Base-by-base conservation (phyloP, 192 early-diverging fungal species). In the Polychytrium aggregatum region DNA sequence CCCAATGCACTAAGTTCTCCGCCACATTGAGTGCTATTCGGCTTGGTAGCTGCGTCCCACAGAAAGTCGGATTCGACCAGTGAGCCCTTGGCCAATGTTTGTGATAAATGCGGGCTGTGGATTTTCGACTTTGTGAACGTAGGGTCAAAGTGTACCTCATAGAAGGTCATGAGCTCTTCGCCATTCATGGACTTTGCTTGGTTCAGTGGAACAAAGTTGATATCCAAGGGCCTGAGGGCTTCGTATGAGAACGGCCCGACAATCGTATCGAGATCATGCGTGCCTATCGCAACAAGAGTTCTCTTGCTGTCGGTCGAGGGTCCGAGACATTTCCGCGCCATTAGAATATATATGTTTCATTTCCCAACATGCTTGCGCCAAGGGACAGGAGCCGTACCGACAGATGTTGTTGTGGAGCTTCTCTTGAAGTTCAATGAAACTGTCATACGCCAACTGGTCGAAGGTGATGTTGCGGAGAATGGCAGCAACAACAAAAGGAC, bases 351-450 rank as follows among this genome's bases (percentile, higher is more conserved):
- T n/a, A n/a, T n/a, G n/a, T n/a, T n/a, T n/a, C n/a, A n/a, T n/a
- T n/a, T n/a, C n/a, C n/a, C n/a, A n/a, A n/a, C n/a, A n/a, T n/a
- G n/a, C n/a, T n/a, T n/a, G n/a, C n/a, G n/a, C n/a, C n/a, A n/a
- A n/a, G n/a, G n/a, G n/a, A n/a, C n/a, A n/a, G n/a, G n/a, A n/a
- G n/a, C n/a, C n/a, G n/a, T 55, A 82, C 82, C 84, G 68, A 78
- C 93, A 92, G 52, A 99, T 82, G 70, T 92, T 99, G 62, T 82
- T 82, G 73, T 99, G 93, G 40, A 99, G 81, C 76, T 96, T 99
- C 58, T 97, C 93, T 66, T 99, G 96, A 37, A 97, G 68, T 48
- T 96, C 92, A 53, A 99, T 99, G 68, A 99, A 97, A 55, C 82
- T 86, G 63, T 92, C 73, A 71, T 99, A 97, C 52, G 73, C 71